Percentiles rank a stretch among this genome's conserved stretches.
Evolutionary conservation across 352 stramenopile species (phyloP).

Genomic region (Pythium biforme): DNA sequence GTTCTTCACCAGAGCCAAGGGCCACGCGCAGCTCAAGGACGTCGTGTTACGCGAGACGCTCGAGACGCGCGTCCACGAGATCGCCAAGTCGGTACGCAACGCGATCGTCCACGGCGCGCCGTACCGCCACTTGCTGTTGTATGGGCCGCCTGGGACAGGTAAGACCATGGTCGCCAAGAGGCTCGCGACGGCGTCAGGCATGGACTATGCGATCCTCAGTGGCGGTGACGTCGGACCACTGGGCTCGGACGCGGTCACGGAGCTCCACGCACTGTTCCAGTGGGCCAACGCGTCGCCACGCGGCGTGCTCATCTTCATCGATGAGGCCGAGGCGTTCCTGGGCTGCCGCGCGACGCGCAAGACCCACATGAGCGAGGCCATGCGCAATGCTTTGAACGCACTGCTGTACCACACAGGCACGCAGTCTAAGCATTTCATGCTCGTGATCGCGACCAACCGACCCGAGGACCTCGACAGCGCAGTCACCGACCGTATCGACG

Average conservation of each 20-base stretch:
- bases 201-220: conserved; percentile 86
- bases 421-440: conserved; percentile 72
- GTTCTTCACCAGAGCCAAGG: conserved; percentile 29
- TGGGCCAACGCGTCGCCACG: conserved; percentile 77
- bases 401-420: conserved; percentile 80
- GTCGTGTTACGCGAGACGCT: conserved; percentile 54
- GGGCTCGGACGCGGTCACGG: conserved; percentile 67
- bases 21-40: conserved; percentile 48
- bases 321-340: conserved; percentile 85
- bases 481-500: conserved; percentile 81
- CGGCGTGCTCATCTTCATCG: conserved; percentile 85
- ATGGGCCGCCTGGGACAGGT: conserved; percentile 79
- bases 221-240: conserved; percentile 84
- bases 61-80: conserved; percentile 63
- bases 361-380: conserved; percentile 81
- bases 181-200: conserved; percentile 54
- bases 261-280: conserved; percentile 79
- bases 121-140: conserved; percentile 82
- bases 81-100: conserved; percentile 61
- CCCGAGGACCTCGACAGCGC: conserved; percentile 77
- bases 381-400: conserved; percentile 82
- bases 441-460: conserved; percentile 84
- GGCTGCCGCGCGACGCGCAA: conserved; percentile 71
- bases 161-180: conserved; percentile 90
- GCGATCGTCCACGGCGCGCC: conserved; percentile 59